Evolutionary conservation across 352 stramenopile genomes (phyloP).

Genomic region (Pythium myriotylum): DNA sequence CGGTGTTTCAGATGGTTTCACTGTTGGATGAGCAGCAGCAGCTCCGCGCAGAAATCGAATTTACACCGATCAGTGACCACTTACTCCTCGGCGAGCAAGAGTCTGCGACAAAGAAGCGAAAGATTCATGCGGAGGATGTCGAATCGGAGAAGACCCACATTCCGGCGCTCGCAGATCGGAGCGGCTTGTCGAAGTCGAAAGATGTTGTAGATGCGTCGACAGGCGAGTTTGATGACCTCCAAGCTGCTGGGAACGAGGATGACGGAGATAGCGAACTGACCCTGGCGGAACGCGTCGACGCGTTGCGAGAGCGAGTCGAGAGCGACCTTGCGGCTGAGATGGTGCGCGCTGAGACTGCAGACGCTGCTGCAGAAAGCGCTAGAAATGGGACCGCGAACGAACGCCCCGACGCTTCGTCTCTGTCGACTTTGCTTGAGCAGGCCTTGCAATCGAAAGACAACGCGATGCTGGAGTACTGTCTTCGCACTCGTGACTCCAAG

Average conservation of each 20-base stretch:
- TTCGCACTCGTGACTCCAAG: constrained; percentile 77
- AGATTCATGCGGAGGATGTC: constrained; percentile 41
- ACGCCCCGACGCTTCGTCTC: constrained; percentile 81
- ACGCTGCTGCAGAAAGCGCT: constrained; percentile 42
- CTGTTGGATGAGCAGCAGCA: constrained; percentile 62
- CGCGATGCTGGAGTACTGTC: constrained; percentile 81
- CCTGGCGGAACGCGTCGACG: constrained; percentile 76
- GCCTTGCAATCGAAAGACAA: constrained; percentile 88
- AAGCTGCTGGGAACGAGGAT: constrained; percentile 38
- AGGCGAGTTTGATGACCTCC: constrained; percentile 58
- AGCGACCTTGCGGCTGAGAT: constrained; percentile 67
- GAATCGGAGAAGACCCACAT: constrained; percentile 67
- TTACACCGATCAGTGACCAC: constrained; percentile 64
- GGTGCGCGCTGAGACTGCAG: constrained; percentile 44
- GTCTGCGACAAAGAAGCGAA: constrained; percentile 63
- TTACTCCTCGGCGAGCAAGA: constrained; percentile 55
- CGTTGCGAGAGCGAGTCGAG: constrained; percentile 76
- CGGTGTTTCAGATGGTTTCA: constrained; percentile 74
- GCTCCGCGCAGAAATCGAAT: constrained; percentile 56
- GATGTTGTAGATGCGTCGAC: constrained; percentile 62
- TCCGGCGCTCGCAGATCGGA: constrained; percentile 72
- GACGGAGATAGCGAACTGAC: constrained; percentile 65
- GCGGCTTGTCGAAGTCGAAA: constrained; percentile 53
- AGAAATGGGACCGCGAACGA: constrained; percentile 30
- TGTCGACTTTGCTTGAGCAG: constrained; percentile 82